A percentile compares a stretch with the other conserved stretches of the same genome.
phyloP scores from a whole-genome alignment of 1,284 basidiomycete species.

The Apiotrichum laibachii region DNA sequence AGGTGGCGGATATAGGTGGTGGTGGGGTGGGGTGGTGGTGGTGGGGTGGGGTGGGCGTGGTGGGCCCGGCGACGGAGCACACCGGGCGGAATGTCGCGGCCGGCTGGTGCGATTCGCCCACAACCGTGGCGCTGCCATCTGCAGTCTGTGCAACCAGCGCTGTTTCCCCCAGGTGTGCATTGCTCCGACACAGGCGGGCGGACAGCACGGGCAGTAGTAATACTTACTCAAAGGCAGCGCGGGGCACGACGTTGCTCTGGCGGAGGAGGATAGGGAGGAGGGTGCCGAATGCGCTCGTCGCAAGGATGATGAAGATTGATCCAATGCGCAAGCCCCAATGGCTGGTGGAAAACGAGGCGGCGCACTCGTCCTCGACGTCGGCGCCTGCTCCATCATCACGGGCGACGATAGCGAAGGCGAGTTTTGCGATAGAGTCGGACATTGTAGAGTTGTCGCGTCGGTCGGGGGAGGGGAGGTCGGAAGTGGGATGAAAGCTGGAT shows the following conservation, averaged over 20 bases:
- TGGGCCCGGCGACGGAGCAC: no score
- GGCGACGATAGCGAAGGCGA: no score
- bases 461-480: no score
- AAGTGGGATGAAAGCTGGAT: no score
- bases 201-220: neutral
- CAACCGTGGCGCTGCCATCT: neutral
- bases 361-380: conserved; percentile 22
- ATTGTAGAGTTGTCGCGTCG: no score
- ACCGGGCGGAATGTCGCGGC: no score
- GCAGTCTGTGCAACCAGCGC: neutral
- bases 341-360: conserved; percentile 21
- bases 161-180: no score
- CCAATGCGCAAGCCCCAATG: conserved; percentile 63
- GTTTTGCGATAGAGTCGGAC: no score
- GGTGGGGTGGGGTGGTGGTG: neutral
- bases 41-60: neutral
- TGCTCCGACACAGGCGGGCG: neutral
- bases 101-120: no score
- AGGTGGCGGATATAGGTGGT: no score
- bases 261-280: conserved; percentile 77
- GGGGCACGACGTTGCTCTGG: conserved; percentile 64
- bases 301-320: conserved; percentile 82
- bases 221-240: conserved; percentile 68
- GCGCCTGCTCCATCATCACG: no score
- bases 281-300: conserved; percentile 57